A percentile compares a stretch with the other conserved stretches of the same genome.
Evolutionary conservation across 306 rosid species (phyloP).

Genomic region (Ceratonia siliqua): DNA sequence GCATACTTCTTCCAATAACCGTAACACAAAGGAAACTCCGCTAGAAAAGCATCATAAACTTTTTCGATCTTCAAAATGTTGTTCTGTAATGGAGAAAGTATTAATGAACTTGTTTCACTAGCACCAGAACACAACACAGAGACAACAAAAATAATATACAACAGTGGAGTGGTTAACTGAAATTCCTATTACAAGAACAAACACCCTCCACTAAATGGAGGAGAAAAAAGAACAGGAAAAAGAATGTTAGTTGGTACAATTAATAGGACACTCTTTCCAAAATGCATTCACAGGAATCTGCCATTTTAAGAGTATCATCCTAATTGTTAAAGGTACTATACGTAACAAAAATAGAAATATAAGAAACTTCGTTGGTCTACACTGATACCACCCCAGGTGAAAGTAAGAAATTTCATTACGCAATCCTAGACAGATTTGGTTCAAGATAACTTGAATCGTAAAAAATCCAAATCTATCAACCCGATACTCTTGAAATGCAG

Average conservation of each 20-base stretch:
- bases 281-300: constrained; percentile 1
- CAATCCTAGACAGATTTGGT: neutral
- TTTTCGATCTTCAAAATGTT: constrained; percentile 79
- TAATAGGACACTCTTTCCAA: neutral
- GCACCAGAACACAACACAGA: neutral
- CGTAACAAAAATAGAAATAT: neutral
- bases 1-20: constrained; percentile 99
- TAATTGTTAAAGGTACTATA: neutral
- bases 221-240: neutral
- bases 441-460: neutral
- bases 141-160: neutral
- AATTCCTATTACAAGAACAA: neutral
- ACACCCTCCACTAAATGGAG: neutral
- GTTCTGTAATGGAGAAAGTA: constrained; percentile 55
- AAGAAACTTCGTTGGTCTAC: neutral
- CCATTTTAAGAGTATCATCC: neutral
- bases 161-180: neutral
- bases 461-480: neutral
- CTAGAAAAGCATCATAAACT: constrained; percentile 94
- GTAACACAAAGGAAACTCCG: constrained; percentile 93
- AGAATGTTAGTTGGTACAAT: neutral
- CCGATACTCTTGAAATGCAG: neutral
- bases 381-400: neutral
- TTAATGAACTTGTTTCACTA: constrained; percentile 22
- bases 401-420: neutral